Conservation (phyloP, 2,329 filamentous ascomycete species). For the Bipolaris bicolor region DNA sequence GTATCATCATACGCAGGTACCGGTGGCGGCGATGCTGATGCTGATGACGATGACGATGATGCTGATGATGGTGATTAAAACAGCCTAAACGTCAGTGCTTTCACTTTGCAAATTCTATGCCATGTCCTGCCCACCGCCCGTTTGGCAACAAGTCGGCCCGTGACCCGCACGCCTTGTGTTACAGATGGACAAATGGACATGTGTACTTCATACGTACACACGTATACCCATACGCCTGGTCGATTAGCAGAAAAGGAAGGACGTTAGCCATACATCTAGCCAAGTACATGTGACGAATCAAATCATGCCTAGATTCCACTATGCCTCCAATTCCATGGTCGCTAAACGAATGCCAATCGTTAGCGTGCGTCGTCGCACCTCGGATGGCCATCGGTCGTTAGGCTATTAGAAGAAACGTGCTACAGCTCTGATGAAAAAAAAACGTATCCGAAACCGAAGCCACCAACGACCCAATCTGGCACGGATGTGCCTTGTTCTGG, state of each 20-base stretch:
- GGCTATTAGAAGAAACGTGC: neutral
- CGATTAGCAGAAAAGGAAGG: conserved; percentile 18
- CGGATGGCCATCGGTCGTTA: neutral
- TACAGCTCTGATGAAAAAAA: neutral
- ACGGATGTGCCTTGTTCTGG: neutral
- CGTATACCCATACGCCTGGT: neutral
- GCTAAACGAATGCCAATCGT: neutral
- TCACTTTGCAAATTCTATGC: conserved; percentile 20
- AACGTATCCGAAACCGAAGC: neutral
- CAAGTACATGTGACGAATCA: neutral
- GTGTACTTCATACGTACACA: too few species aligned
- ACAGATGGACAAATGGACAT: too few species aligned
- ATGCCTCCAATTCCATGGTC: neutral
- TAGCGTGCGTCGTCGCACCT: neutral
- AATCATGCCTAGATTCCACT: neutral
- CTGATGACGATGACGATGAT: neutral
- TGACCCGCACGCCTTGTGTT: conserved; percentile 19
- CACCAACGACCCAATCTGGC: neutral
- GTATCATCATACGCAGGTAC: neutral
- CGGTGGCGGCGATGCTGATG: neutral
- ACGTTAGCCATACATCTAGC: conserved; percentile 10
- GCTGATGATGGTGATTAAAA: neutral
- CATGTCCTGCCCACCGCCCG: conserved; percentile 20
- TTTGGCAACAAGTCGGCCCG: conserved; percentile 27
- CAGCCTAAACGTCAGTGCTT: conserved; percentile 4